A percentile compares a stretch with the other conserved stretches of the same genome.
These are phyloP conservation scores for Sugiyamaella japonica DNA, from an alignment of 1,139 yeast species.

Conservation along the genomic window DNA sequence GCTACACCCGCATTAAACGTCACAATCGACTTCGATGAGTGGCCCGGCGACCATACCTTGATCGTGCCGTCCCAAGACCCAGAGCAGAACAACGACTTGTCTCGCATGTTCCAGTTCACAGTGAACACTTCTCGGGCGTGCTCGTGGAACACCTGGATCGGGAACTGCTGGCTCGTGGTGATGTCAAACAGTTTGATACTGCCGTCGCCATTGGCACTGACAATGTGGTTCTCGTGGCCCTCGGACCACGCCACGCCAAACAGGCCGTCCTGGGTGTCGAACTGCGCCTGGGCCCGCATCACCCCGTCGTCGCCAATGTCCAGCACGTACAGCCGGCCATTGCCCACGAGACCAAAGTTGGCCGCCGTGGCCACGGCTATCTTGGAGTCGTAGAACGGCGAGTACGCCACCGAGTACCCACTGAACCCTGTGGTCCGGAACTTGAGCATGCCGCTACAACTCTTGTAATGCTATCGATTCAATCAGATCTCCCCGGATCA, in stretches of 20 bases:
- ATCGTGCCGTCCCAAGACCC: slow-evolving; percentile 93
- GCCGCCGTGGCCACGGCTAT: slow-evolving; percentile 90
- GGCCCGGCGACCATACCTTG: slow-evolving; percentile 67
- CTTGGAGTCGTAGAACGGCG: slow-evolving; percentile 88
- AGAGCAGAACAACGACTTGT: slow-evolving; percentile 68
- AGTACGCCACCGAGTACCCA: slow-evolving; percentile 85
- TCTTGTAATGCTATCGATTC: slow-evolving; percentile 30
- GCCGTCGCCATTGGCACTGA: slow-evolving; percentile 89
- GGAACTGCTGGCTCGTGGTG: slow-evolving; percentile 56
- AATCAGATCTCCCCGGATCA: slow-evolving; percentile 38
- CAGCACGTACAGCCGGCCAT: slow-evolving; percentile 74
- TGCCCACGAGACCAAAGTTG: slow-evolving; percentile 92
- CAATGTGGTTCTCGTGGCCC: slow-evolving; percentile 79
- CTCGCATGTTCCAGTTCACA: slow-evolving; percentile 82
- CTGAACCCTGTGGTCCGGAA: slow-evolving; percentile 79
- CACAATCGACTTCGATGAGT: slow-evolving; percentile 54
- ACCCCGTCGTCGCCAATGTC: slow-evolving; percentile 67
- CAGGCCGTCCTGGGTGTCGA: slow-evolving; percentile 92
- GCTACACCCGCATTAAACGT: slow-evolving; percentile 41
- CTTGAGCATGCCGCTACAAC: slow-evolving; percentile 54
- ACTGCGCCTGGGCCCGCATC: slow-evolving; percentile 55
- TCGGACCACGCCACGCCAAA: slow-evolving; percentile 93
- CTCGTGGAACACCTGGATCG: slow-evolving; percentile 58
- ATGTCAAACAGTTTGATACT: slow-evolving; percentile 77
- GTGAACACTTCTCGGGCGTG: slow-evolving; percentile 86